phyloP scores from a whole-genome alignment of 2,329 filamentous ascomycete genomes.

The Dothistroma pini region DNA sequence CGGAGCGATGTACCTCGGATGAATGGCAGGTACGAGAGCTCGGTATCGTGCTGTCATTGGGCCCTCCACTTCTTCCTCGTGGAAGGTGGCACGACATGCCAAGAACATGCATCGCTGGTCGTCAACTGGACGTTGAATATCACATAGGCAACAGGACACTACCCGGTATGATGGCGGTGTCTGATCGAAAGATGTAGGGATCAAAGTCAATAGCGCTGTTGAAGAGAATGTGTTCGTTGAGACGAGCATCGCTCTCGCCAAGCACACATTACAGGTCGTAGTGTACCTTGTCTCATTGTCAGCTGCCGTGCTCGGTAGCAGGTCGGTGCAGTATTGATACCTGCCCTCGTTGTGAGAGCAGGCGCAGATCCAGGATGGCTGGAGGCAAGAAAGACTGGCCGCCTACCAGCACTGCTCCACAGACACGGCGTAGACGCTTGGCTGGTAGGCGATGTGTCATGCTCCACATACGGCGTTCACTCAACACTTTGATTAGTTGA shows the following conservation, averaged over 20 bases:
- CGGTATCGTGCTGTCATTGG: background rate
- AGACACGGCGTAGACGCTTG: conserved; percentile 22
- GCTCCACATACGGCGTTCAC: background rate
- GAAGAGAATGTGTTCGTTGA: too few relatives aligned
- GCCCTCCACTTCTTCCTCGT: background rate
- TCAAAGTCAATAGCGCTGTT: too few relatives aligned
- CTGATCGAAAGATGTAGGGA: too few relatives aligned
- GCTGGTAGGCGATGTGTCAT: conserved; percentile 12
- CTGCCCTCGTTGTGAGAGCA: conserved; percentile 20
- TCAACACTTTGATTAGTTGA: conserved; percentile 6
- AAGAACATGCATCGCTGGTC: background rate
- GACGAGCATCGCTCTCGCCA: too few relatives aligned
- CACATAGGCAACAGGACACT: too few relatives aligned
- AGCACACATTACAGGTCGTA: background rate
- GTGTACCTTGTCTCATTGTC: background rate
- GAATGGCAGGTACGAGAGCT: background rate
- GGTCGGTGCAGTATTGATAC: conserved; percentile 2
- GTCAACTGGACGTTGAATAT: background rate
- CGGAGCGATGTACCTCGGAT: background rate
- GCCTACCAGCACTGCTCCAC: conserved; percentile 16
- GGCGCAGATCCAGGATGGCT: conserved; percentile 19
- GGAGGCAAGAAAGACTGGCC: conserved; percentile 19
- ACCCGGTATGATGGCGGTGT: too few relatives aligned
- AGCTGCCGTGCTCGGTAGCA: background rate
- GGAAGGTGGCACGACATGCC: background rate